Conservation (phyloP, 495 filamentous ascomycete genomes). For the Xylaria venustula region DNA sequence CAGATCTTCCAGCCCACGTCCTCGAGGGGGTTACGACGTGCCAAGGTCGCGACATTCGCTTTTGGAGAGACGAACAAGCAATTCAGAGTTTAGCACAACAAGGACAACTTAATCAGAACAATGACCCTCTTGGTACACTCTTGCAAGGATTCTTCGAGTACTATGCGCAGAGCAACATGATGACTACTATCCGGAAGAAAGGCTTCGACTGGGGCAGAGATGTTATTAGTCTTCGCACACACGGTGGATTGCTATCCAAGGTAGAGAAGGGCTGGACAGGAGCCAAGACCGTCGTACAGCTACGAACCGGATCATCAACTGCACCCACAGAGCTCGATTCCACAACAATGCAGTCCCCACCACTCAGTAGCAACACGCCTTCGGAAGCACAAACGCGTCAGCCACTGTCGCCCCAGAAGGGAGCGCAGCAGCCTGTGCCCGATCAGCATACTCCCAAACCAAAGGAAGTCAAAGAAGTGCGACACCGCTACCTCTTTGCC, state of each 20-base stretch:
- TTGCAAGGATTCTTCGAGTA: slow-evolving; percentile 81
- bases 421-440: not conserved
- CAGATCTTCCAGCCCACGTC: slow-evolving; percentile 38
- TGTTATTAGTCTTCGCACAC: slow-evolving; percentile 68
- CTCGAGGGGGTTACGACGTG: slow-evolving; percentile 42
- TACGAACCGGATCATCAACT: slow-evolving; percentile 12
- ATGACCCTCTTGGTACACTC: slow-evolving; percentile 60
- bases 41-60: slow-evolving; percentile 60
- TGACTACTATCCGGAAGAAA: slow-evolving; percentile 35
- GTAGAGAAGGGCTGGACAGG: slow-evolving; percentile 73
- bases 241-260: slow-evolving; percentile 66
- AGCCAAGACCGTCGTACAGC: slow-evolving; percentile 56
- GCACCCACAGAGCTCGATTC: slow-evolving; percentile 15
- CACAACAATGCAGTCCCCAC: slow-evolving; percentile 14
- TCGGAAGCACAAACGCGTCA: not conserved
- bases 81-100: slow-evolving; percentile 52
- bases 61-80: slow-evolving; percentile 66
- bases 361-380: slow-evolving; percentile 5
- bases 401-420: not conserved
- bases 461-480: slow-evolving; percentile 57
- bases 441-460: slow-evolving; percentile 11
- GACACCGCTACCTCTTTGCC: slow-evolving; percentile 77
- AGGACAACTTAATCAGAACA: slow-evolving; percentile 58
- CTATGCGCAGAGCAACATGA: slow-evolving; percentile 56
- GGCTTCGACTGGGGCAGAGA: slow-evolving; percentile 71